phyloP scores from a whole-genome alignment of 2,329 filamentous ascomycete species.

The Aurifilum marmelostoma region DNA sequence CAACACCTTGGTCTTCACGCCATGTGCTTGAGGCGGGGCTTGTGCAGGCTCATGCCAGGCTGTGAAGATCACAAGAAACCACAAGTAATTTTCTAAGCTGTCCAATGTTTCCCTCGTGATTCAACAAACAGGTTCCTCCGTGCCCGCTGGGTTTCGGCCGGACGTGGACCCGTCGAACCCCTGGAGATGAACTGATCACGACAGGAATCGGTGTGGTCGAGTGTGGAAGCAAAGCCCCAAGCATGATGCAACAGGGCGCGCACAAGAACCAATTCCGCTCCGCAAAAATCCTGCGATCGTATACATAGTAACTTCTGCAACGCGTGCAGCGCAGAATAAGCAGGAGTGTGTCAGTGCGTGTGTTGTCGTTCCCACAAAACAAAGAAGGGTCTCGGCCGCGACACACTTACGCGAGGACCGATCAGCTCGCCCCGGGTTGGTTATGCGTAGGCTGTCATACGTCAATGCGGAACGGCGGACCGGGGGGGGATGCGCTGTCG shows the following conservation, averaged over 20 bases:
- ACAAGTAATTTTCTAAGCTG: not conserved
- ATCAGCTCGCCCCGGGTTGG: not conserved
- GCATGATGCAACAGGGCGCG: not conserved
- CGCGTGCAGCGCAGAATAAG: not conserved
- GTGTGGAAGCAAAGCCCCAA: not conserved
- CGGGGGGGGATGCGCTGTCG: too few species aligned
- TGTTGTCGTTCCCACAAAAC: not conserved
- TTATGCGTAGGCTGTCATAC: not conserved
- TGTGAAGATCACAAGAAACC: not conserved
- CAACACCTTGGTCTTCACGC: not conserved
- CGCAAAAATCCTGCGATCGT: not conserved
- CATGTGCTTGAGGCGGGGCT: too few species aligned
- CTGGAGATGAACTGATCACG: not conserved
- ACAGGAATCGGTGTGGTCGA: not conserved
- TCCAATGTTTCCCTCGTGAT: not conserved
- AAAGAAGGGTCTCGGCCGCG: not conserved
- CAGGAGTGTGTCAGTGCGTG: too few species aligned
- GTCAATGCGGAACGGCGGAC: too few species aligned
- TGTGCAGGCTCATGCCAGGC: too few species aligned
- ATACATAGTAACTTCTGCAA: not conserved
- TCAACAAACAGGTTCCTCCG: not conserved
- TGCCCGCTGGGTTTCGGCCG: conserved; percentile 2
- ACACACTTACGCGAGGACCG: not conserved
- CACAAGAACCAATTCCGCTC: not conserved
- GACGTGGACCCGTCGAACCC: not conserved